These are phyloP conservation scores for Aspergillus sp. DNA, from an alignment of 2,329 filamentous ascomycete species.

Conservation along the genomic window DNA sequence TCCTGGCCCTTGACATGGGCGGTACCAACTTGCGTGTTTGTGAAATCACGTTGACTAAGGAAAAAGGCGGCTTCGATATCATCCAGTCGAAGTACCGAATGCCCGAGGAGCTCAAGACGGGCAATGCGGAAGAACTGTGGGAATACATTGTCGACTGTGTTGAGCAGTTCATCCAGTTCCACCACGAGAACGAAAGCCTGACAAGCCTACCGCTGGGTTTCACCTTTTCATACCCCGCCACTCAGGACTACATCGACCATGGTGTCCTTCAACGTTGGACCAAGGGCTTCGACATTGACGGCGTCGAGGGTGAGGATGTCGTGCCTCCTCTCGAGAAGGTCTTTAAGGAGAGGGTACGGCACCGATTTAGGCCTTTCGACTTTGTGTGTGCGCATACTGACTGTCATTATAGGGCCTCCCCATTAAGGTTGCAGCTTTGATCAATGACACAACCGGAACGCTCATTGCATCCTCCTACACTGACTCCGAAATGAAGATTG, in stretches of 20 bases:
- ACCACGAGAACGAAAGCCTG: constrained; percentile 67
- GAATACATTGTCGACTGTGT: constrained; percentile 93
- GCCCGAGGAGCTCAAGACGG: constrained; percentile 88
- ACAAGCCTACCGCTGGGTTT: constrained; percentile 76
- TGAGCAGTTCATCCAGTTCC: constrained; percentile 83
- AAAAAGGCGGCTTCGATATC: constrained; percentile 89
- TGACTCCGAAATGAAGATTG: constrained; percentile 88
- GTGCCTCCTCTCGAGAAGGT: constrained; percentile 84
- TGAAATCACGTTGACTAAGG: constrained; percentile 82
- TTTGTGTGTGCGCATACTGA: constrained; percentile 13
- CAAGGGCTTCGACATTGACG: constrained; percentile 92
- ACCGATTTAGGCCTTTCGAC: constrained; percentile 1
- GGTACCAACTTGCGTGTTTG: constrained; percentile 95
- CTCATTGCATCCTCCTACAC: constrained; percentile 96
- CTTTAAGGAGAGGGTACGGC: constrained; percentile 63
- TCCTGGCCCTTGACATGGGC: constrained; percentile 89
- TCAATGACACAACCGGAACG: constrained; percentile 97
- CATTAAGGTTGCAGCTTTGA: constrained; percentile 87
- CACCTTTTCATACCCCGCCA: constrained; percentile 94
- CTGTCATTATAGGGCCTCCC: constrained; percentile 66
- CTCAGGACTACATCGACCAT: constrained; percentile 89
- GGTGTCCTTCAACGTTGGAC: constrained; percentile 94
- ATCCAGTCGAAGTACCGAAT: constrained; percentile 95
- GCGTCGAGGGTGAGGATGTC: constrained; percentile 86
- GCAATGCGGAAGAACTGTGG: constrained; percentile 82